Percentiles rank a stretch among this genome's conserved stretches.
Evolutionary conservation across 2,329 filamentous ascomycete genomes (phyloP).

Genomic region (Botrytis elliptica): DNA sequence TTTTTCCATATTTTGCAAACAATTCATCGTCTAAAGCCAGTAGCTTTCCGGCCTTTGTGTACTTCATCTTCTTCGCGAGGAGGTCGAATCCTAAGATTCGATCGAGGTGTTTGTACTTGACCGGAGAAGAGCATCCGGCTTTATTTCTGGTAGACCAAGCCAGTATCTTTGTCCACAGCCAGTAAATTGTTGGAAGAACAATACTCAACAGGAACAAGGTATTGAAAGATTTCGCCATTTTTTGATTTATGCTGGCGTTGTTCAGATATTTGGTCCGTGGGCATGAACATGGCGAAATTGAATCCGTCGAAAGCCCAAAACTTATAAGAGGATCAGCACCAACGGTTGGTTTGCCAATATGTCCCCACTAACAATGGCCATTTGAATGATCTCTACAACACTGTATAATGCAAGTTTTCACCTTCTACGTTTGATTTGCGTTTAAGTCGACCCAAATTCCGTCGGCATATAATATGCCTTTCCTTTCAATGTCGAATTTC

Average conservation of each 20-base stretch:
- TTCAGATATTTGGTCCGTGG: neutral
- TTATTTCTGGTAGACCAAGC: neutral
- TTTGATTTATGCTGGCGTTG: neutral
- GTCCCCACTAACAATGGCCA: neutral
- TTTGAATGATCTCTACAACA: neutral
- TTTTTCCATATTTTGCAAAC: slow-evolving; percentile 23
- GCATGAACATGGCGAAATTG: neutral
- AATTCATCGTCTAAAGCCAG: slow-evolving; percentile 17
- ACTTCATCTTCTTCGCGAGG: neutral
- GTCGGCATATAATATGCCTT: neutral
- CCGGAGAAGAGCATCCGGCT: slow-evolving; percentile 1
- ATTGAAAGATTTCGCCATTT: neutral
- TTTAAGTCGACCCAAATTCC: neutral
- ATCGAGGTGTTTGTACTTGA: slow-evolving; percentile 14
- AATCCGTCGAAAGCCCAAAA: neutral
- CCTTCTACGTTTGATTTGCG: neutral
- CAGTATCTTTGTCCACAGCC: neutral
- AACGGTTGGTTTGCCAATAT: neutral
- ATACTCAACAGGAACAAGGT: neutral
- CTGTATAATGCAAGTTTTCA: neutral
- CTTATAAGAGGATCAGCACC: neutral
- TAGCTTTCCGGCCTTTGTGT: neutral
- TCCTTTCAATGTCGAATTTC: too few species aligned
- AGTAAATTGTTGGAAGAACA: neutral
- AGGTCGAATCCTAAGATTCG: slow-evolving; percentile 4